Conservation (phyloP, 2,329 filamentous ascomycete genomes). For the Balansia obtecta region DNA sequence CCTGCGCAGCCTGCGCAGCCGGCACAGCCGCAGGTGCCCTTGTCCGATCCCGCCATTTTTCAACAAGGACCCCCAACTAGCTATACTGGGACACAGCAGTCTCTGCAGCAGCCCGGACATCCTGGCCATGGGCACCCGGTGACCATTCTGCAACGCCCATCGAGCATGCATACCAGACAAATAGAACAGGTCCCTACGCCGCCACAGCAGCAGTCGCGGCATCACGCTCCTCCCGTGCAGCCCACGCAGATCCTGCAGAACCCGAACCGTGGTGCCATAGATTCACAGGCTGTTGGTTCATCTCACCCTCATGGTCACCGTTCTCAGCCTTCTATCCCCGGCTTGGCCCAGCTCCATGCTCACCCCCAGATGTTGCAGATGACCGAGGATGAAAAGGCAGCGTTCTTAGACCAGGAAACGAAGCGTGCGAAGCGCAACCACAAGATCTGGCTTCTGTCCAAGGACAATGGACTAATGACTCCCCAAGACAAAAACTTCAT, state of each 20-base stretch:
- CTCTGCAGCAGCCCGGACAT: constrained; percentile 13
- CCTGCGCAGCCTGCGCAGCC: constrained; percentile 16
- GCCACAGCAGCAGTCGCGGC: constrained; percentile 16
- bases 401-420: constrained; percentile 80
- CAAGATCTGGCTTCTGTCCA: constrained; percentile 88
- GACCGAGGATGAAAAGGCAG: constrained; percentile 71
- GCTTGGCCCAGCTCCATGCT: constrained; percentile 20
- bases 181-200: constrained; percentile 15
- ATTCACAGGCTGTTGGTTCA: constrained; percentile 25
- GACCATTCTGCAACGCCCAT: constrained; percentile 43
- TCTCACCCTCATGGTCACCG: constrained; percentile 29
- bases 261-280: constrained; percentile 50
- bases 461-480: constrained; percentile 96
- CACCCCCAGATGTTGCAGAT: constrained; percentile 49
- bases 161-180: constrained; percentile 22
- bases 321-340: constrained; percentile 37
- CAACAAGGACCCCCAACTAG: constrained; percentile 14
- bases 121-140: constrained; percentile 35
- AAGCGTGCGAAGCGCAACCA: constrained; percentile 95
- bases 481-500: constrained; percentile 99
- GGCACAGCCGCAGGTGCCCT: constrained; percentile 20
- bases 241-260: constrained; percentile 73
- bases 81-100: constrained; percentile 13
- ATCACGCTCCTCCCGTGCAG: constrained; percentile 31
- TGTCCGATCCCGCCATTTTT: constrained; percentile 19